Base-by-base conservation (phyloP, 2,329 filamentous ascomycete species). In the Pyrenophora tritici-repentis region DNA sequence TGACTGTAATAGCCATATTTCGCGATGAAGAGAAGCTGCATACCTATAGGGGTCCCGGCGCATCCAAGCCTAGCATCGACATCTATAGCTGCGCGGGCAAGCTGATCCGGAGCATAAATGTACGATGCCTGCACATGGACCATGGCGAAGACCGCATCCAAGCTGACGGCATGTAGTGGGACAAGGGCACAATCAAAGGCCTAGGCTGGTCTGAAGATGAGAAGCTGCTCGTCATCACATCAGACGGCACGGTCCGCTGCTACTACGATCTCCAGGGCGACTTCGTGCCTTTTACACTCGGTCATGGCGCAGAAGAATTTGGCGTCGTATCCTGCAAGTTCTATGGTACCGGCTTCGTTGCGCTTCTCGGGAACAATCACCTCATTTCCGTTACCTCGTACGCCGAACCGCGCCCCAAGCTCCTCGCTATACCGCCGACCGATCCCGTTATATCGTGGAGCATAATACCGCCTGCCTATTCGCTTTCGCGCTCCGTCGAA, bases 171-270 rank as follows among this genome's bases (percentile, higher is more conserved):
- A 16, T 58, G 22, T 22, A 88, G 71, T 97, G 93, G 92, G 93
- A 97, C 65, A 90, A 92, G 75, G 90, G 90, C 38, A 80, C 86
- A 3, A 90, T 99, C 68, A 89, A 87, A 72, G 91, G 90, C 2
- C 81, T 99, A 16, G 94, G 94, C 29, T 99, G 94, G 94, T 96
- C 92, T 16, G 93, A 96, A 67, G 91, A 97, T 59, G 94, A 99
- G 79, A 88, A 89, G 70, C 81, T 99, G 39, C 79, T 99, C 3
- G 88, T 97, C 0, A 86, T 97, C 43, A 90, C 91, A 8, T 84
- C 89, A 45, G 93, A 99, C 68, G 94, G 94, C 18, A 93, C 86
- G 1, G 93, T 97, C 36, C 83, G 92, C 53, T 94, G 91, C 73
- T 97, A 92, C 69, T 86, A 91, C 71, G 90, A 94, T 67, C 78